Evolutionary conservation across 352 stramenopile genomes (phyloP).

Genomic region (Globisporangium recalcitrans): DNA sequence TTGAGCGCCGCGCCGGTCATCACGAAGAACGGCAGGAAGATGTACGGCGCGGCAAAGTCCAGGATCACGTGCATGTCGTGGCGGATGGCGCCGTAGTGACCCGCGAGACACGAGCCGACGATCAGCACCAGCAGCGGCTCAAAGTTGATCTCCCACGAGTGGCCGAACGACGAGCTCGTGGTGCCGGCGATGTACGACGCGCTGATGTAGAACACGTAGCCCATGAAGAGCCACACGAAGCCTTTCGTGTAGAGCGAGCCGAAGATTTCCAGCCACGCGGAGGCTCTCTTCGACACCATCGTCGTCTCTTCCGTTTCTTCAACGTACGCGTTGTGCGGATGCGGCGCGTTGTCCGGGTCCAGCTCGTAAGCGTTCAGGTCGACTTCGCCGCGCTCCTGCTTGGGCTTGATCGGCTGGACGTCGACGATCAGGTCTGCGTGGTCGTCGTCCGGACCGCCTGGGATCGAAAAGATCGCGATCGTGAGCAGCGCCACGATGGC

Average conservation of each 20-base stretch:
- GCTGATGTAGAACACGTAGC: constrained; percentile 56
- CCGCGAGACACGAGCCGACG: constrained; percentile 52
- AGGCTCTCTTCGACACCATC: neutral
- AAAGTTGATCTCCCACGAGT: constrained; percentile 67
- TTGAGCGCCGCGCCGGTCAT: constrained; percentile 71
- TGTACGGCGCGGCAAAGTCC: constrained; percentile 57
- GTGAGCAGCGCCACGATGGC: constrained; percentile 35
- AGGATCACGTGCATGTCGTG: constrained; percentile 79
- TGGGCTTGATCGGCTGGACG: too few relatives aligned
- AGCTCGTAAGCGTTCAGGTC: constrained; percentile 23
- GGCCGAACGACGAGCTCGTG: constrained; percentile 38
- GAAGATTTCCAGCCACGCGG: constrained; percentile 11
- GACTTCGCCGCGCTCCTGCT: constrained; percentile 6
- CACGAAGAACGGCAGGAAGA: constrained; percentile 75
- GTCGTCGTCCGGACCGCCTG: constrained; percentile 31
- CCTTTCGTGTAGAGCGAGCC: constrained; percentile 53
- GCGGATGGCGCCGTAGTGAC: constrained; percentile 53
- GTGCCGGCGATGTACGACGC: constrained; percentile 43
- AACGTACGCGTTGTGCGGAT: constrained; percentile 57
- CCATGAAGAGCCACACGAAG: constrained; percentile 57
- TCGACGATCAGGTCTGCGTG: constrained; percentile 15
- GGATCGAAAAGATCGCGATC: constrained; percentile 59
- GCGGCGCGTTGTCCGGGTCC: constrained; percentile 30
- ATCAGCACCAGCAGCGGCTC: constrained; percentile 69
- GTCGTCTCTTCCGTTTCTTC: constrained; percentile 15